Percentiles rank a stretch among this genome's conserved stretches.
These are phyloP conservation scores for Scedosporium dehoogii DNA, from an alignment of 2,329 filamentous ascomycete species.

Conservation along the genomic window DNA sequence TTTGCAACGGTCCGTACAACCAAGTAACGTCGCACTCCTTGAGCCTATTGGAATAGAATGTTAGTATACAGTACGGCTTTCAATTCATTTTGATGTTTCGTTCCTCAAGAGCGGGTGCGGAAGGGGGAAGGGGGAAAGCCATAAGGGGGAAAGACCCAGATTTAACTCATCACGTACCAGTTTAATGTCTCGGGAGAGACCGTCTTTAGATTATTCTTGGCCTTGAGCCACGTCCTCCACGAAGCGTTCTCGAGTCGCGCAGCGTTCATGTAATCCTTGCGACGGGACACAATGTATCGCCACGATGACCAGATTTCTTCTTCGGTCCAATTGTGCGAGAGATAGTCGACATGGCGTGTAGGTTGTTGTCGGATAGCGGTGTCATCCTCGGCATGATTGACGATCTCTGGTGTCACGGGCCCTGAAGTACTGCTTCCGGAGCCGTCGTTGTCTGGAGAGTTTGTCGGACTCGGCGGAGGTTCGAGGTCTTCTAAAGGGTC, in stretches of 20 bases:
- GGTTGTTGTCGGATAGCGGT: slow-evolving; percentile 64
- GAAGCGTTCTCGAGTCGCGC: slow-evolving; percentile 87
- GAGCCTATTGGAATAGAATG: slow-evolving; percentile 48
- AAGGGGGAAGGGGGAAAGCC: too few relatives aligned
- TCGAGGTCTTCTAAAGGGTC: slow-evolving; percentile 38
- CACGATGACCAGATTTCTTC: slow-evolving; percentile 98
- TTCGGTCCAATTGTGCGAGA: slow-evolving; percentile 87
- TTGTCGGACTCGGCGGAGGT: slow-evolving; percentile 38
- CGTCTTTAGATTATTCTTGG: slow-evolving; percentile 77
- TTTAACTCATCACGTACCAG: slow-evolving; percentile 49
- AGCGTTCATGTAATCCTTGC: slow-evolving; percentile 69
- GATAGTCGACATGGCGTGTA: slow-evolving; percentile 86
- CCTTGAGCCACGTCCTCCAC: slow-evolving; percentile 94
- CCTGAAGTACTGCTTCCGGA: slow-evolving; percentile 38
- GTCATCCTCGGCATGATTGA: slow-evolving; percentile 66
- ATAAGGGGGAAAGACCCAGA: slow-evolving; percentile 19
- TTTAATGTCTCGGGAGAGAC: slow-evolving; percentile 87
- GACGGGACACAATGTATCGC: slow-evolving; percentile 80
- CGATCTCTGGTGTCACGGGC: slow-evolving; percentile 46
- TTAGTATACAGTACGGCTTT: slow-evolving; percentile 6
- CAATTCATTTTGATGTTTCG: not conserved
- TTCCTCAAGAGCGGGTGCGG: slow-evolving; percentile 17
- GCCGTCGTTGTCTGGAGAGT: slow-evolving; percentile 44
- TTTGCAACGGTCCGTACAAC: slow-evolving; percentile 89
- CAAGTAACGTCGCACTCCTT: slow-evolving; percentile 97